phyloP scores from a whole-genome alignment of 2,329 filamentous ascomycete genomes.

The Xylariaceae sp. region DNA sequence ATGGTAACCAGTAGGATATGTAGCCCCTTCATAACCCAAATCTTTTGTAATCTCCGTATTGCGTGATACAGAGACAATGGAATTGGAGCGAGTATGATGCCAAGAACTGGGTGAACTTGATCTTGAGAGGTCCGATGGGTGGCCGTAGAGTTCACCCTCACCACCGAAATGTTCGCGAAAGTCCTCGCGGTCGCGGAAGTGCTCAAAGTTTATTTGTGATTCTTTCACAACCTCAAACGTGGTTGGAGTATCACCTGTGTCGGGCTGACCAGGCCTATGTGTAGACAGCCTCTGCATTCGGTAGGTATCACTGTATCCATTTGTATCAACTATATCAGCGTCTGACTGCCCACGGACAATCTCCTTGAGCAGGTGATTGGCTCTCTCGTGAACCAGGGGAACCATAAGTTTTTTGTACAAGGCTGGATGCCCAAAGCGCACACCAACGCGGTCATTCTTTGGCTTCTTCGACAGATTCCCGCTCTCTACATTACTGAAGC shows the following conservation, averaged over 20 bases:
- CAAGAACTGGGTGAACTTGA: conserved; percentile 63
- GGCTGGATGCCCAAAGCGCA: conserved; percentile 86
- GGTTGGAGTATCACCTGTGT: conserved; percentile 49
- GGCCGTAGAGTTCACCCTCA: conserved; percentile 65
- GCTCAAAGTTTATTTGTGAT: conserved; percentile 81
- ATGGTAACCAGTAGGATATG: conserved; percentile 31
- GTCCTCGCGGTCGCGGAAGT: conserved; percentile 85
- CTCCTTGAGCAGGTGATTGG: conserved; percentile 80
- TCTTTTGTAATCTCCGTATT: neutral
- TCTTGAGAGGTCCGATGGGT: conserved; percentile 59
- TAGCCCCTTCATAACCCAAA: conserved; percentile 21
- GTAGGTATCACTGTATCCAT: conserved; percentile 81
- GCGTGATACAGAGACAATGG: conserved; percentile 1
- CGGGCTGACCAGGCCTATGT: conserved; percentile 33
- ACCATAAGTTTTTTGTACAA: conserved; percentile 90
- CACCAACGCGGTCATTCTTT: conserved; percentile 70
- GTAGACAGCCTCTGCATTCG: conserved; percentile 74
- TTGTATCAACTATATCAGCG: conserved; percentile 64
- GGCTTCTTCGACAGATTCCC: conserved; percentile 54
- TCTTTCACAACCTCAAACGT: conserved; percentile 86
- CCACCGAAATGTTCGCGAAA: conserved; percentile 84
- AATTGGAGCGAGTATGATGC: conserved; percentile 18
- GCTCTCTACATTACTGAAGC: conserved; percentile 54
- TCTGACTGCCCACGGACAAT: conserved; percentile 82
- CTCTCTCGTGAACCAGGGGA: conserved; percentile 91